Evolutionary conservation across 108 stramenopile genomes (phyloP).

Genomic region (Ochromonas danica): DNA sequence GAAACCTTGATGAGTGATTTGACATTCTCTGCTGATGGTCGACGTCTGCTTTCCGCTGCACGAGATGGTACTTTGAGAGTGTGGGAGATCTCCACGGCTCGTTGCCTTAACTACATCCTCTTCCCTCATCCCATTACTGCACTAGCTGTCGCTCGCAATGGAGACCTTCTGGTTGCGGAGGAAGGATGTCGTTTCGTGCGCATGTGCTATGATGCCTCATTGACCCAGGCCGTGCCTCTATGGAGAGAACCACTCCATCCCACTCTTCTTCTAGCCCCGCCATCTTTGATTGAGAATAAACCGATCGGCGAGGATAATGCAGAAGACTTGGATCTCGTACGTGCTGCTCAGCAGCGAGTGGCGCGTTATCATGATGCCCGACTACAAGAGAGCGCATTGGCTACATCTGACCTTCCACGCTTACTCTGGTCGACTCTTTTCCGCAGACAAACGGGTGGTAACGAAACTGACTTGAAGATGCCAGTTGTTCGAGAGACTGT

Average conservation of each 20-base stretch:
- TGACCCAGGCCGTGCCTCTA: neutral
- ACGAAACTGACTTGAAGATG: too few relatives aligned
- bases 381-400: too few relatives aligned
- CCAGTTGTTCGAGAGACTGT: too few relatives aligned
- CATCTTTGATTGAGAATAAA: too few relatives aligned
- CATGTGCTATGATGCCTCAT: neutral
- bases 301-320: too few relatives aligned
- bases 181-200: constrained; percentile 1
- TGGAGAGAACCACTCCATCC: constrained; percentile 1
- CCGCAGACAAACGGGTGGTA: too few relatives aligned
- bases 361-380: too few relatives aligned
- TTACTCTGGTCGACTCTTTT: too few relatives aligned
- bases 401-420: too few relatives aligned
- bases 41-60: constrained; percentile 1
- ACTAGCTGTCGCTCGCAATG: neutral
- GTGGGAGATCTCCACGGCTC: constrained; percentile 30
- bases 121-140: neutral
- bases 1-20: neutral
- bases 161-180: neutral
- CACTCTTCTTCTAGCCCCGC: too few relatives aligned
- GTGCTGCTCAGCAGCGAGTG: too few relatives aligned
- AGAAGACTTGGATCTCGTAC: too few relatives aligned
- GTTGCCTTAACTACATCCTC: neutral
- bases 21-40: constrained; percentile 12
- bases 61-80: constrained; percentile 1